Conservation (phyloP, 495 filamentous ascomycete species). For the Zalerion maritima region DNA sequence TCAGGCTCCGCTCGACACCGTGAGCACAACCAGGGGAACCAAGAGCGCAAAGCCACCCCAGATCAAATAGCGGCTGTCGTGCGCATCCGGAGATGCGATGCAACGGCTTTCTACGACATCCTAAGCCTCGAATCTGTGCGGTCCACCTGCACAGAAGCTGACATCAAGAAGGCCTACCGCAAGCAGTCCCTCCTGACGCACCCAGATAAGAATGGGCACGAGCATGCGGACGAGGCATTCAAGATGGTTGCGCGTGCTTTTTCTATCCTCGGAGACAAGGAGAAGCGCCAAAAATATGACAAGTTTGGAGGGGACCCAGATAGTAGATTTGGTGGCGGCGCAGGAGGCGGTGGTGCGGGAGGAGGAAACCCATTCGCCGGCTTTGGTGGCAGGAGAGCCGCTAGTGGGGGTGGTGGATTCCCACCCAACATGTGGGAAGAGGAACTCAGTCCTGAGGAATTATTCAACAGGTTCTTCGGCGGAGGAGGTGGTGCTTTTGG, state of each 20-base stretch:
- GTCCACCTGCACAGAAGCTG: constrained; percentile 51
- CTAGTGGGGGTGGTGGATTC: constrained; percentile 33
- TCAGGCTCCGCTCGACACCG: constrained; percentile 54
- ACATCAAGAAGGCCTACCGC: constrained; percentile 91
- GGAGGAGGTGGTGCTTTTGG: constrained; percentile 51
- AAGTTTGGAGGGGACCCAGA: constrained; percentile 85
- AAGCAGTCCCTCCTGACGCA: constrained; percentile 81
- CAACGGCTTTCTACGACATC: constrained; percentile 86
- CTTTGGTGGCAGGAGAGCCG: constrained; percentile 32
- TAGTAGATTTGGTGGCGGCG: constrained; percentile 55
- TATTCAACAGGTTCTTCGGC: constrained; percentile 91
- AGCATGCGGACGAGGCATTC: constrained; percentile 92
- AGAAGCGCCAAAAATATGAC: constrained; percentile 81
- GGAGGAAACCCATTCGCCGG: constrained; percentile 57
- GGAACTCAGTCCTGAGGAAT: constrained; percentile 90
- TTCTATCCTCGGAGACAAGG: constrained; percentile 80
- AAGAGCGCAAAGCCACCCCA: constrained; percentile 72
- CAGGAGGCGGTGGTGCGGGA: constrained; percentile 30
- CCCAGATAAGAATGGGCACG: constrained; percentile 97
- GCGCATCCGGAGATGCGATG: constrained; percentile 64
- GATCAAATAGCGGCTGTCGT: constrained; percentile 86
- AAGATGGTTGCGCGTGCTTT: constrained; percentile 95
- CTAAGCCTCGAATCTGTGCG: constrained; percentile 48
- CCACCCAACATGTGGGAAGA: constrained; percentile 73
- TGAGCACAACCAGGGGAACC: constrained; percentile 87